phyloP scores from a whole-genome alignment of 1,284 basidiomycete species.

The Uromyces viciae-fabae region DNA sequence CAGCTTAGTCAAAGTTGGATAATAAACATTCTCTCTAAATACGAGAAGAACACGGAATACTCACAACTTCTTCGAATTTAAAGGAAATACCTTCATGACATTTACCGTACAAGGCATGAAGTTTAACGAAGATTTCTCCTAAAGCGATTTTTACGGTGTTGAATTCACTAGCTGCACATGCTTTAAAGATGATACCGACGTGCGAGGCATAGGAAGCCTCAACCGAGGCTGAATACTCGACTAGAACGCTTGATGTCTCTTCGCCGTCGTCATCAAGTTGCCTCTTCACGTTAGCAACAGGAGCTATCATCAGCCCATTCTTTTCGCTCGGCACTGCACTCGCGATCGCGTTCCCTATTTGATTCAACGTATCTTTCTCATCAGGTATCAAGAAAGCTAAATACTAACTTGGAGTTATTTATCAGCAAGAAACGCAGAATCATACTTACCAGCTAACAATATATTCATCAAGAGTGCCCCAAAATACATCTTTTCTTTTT shows the following conservation, averaged over 20 bases:
- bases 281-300: not conserved
- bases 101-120: not conserved
- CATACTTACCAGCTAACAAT: slow-evolving; percentile 28
- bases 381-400: not conserved
- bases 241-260: not conserved
- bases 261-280: not conserved
- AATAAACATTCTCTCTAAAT: not conserved
- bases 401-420: not conserved
- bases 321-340: not conserved
- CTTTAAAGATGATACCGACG: not conserved
- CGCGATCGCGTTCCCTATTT: slow-evolving; percentile 5
- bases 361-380: not conserved
- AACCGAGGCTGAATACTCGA: not conserved
- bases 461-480: slow-evolving; percentile 7
- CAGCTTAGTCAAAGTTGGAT: not conserved
- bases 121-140: not conserved
- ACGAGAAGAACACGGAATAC: not conserved
- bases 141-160: not conserved
- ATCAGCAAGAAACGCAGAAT: not conserved
- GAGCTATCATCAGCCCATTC: not conserved
- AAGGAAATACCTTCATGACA: slow-evolving; percentile 4
- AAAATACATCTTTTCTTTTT: slow-evolving; percentile 10
- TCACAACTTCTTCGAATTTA: slow-evolving; percentile 7
- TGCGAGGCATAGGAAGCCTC: not conserved
- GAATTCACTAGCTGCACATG: not conserved